Percentiles rank a stretch among this genome's conserved stretches.
Evolutionary conservation across 192 early-diverging fungal species (phyloP).

Genomic region (Paraglomus brasilianum): DNA sequence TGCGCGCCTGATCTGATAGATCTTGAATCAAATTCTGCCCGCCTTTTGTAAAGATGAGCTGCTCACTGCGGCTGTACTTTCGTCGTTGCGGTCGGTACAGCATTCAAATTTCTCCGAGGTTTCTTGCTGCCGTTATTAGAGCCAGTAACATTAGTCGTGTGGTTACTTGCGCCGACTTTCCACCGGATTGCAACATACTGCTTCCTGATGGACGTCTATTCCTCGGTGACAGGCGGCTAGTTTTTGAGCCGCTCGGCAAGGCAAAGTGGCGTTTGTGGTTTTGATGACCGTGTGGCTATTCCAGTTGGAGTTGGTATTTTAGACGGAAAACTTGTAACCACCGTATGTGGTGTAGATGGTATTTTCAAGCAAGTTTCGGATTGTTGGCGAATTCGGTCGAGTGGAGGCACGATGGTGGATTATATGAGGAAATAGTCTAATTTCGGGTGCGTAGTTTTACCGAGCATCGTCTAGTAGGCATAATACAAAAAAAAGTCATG

Average conservation of each 20-base stretch:
- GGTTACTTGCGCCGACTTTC: background rate
- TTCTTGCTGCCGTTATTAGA: constrained; percentile 5
- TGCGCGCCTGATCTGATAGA: background rate
- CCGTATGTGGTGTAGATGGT: constrained; percentile 1
- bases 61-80: background rate
- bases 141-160: background rate
- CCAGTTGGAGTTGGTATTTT: constrained; percentile 29
- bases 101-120: background rate
- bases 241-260: background rate
- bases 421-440: constrained; percentile 5
- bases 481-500: background rate
- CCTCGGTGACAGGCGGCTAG: no score
- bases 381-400: constrained; percentile 15
- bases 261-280: constrained; percentile 2
- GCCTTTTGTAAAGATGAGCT: background rate
- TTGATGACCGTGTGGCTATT: constrained; percentile 3
- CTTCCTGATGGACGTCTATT: background rate
- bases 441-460: background rate
- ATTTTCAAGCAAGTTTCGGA: background rate
- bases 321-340: background rate
- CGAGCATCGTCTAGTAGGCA: constrained; percentile 14
- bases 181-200: background rate
- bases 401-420: constrained; percentile 15
- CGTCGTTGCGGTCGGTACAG: background rate
- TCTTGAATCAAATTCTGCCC: background rate